Evolutionary conservation across 148 eudicot species (phyloP).

Genomic region (Vaccinium darrowii): DNA sequence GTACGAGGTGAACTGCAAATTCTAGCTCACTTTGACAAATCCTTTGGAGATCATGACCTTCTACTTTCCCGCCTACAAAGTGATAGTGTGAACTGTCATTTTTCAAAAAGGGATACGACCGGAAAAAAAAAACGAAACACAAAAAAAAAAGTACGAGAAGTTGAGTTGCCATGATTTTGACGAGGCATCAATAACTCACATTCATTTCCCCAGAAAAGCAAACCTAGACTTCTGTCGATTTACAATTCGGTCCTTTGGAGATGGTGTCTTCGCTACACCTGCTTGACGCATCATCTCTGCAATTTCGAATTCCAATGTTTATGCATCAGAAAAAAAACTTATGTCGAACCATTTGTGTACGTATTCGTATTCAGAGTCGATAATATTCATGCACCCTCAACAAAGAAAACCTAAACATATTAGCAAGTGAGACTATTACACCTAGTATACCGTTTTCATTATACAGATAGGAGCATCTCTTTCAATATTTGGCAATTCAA

Average conservation of each 20-base stretch:
- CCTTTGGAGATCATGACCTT: background rate
- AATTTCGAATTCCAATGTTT: conserved; percentile 14
- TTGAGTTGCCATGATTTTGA: background rate
- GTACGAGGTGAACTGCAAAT: background rate
- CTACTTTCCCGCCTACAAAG: background rate
- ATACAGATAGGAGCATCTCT: background rate
- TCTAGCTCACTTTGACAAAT: background rate
- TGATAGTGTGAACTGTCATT: background rate
- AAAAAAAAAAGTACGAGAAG: background rate
- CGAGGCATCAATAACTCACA: conserved; percentile 11
- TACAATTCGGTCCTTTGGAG: conserved; percentile 62
- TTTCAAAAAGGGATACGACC: background rate
- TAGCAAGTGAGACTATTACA: background rate
- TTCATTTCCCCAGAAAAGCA: conserved; percentile 59
- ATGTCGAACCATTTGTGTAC: background rate
- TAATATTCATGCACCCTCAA: background rate
- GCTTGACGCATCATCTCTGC: conserved; percentile 75
- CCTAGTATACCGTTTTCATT: background rate
- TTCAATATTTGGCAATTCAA: background rate
- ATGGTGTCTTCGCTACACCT: conserved; percentile 66
- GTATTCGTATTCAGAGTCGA: background rate
- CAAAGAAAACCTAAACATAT: background rate
- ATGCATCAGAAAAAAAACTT: conserved; percentile 6
- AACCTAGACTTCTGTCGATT: conserved; percentile 48
- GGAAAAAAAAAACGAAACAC: too few relatives aligned